A percentile compares a stretch with the other conserved stretches of the same genome.
Evolutionary conservation across 2,329 filamentous ascomycete genomes (phyloP).

Genomic region (Orbilia oligospora): DNA sequence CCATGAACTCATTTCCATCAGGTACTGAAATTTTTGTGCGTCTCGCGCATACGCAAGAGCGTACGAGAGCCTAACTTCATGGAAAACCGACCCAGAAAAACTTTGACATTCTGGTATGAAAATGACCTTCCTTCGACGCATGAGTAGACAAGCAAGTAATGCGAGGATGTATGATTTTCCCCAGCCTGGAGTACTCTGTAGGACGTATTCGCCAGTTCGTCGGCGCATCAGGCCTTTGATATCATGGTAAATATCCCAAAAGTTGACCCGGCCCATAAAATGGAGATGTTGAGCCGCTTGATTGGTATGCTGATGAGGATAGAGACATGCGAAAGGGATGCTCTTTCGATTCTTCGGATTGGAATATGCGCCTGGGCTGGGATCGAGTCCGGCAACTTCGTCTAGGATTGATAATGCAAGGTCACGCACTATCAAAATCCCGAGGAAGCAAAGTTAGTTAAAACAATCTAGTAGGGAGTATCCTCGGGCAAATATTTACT

Average conservation of each 20-base stretch:
- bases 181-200: not conserved
- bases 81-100: not conserved
- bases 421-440: not conserved
- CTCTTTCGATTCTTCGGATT: not conserved
- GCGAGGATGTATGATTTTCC: not conserved
- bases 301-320: not conserved
- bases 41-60: not conserved
- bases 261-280: not conserved
- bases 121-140: not conserved
- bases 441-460: not conserved
- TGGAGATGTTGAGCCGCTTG: not conserved
- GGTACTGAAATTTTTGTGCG: not conserved
- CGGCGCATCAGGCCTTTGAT: not conserved
- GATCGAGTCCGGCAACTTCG: not conserved
- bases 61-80: not conserved
- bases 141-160: not conserved
- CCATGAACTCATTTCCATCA: not conserved
- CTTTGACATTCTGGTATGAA: not conserved
- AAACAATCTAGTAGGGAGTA: not conserved
- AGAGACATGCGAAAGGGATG: not conserved
- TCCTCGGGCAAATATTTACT: no score
- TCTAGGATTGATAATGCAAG: not conserved
- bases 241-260: constrained; percentile 1
- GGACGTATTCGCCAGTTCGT: not conserved
- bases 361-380: not conserved